phyloP scores from a whole-genome alignment of 2,329 filamentous ascomycete genomes.

The Pseudogymnoascus verrucosus region DNA sequence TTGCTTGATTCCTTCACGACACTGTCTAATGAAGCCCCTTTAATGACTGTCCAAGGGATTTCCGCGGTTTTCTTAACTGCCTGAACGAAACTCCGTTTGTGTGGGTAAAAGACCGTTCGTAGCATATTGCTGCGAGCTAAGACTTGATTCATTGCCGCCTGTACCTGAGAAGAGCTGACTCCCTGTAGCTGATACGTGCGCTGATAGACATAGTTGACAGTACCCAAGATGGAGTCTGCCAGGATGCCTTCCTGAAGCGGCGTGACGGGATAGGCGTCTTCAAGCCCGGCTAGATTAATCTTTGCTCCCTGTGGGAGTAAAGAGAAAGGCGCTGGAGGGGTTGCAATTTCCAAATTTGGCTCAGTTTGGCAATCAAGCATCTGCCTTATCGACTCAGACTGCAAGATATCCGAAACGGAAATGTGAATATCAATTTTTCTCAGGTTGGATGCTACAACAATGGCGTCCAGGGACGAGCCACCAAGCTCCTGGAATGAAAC shows the following conservation, averaged over 20 bases:
- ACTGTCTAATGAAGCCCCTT: background rate
- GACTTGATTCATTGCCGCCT: background rate
- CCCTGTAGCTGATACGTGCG: background rate
- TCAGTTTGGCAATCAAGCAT: background rate
- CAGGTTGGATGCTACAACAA: background rate
- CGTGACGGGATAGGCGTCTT: constrained; percentile 32
- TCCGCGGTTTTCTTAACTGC: background rate
- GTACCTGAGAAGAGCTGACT: background rate
- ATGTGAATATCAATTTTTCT: background rate
- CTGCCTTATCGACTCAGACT: background rate
- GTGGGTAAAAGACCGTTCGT: background rate
- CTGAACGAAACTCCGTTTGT: background rate
- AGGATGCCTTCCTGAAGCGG: constrained; percentile 32
- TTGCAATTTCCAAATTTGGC: background rate
- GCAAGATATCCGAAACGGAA: background rate
- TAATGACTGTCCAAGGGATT: background rate
- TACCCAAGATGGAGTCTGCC: constrained; percentile 24
- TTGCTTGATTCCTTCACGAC: background rate
- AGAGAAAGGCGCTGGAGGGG: background rate
- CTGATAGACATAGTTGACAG: constrained; percentile 29
- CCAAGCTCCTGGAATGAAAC: constrained; percentile 4
- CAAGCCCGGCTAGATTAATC: constrained; percentile 15
- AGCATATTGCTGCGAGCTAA: background rate
- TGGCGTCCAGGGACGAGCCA: background rate
- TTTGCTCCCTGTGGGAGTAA: background rate